Evolutionary conservation across 208 protist species (phyloP).

Genomic region (Trypanosoma mega): DNA sequence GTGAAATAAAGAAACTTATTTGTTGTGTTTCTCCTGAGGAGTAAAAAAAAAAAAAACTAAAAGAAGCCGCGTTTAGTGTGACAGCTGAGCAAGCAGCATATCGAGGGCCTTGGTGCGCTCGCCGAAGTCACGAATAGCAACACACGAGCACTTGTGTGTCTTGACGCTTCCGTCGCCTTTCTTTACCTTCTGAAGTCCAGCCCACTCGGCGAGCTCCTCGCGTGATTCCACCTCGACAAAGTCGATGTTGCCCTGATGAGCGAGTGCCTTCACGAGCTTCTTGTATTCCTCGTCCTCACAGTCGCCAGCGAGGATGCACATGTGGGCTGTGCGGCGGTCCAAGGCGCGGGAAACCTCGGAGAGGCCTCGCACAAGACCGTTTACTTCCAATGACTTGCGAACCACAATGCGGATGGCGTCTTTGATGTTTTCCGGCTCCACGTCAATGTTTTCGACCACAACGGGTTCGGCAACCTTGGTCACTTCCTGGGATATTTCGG

Average conservation of each 20-base stretch:
- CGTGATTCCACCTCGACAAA: slow-evolving; percentile 40
- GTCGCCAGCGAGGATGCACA: slow-evolving; percentile 46
- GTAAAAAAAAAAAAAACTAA: slow-evolving; percentile 20
- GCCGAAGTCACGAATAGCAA: slow-evolving; percentile 46
- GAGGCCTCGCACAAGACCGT: slow-evolving; percentile 46
- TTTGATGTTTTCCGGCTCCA: slow-evolving; percentile 39
- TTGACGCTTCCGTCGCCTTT: slow-evolving; percentile 36
- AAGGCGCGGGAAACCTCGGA: slow-evolving; percentile 43
- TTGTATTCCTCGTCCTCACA: slow-evolving; percentile 59
- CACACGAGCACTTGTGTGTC: slow-evolving; percentile 39
- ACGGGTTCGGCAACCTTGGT: slow-evolving; percentile 36
- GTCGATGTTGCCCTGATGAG: slow-evolving; percentile 36
- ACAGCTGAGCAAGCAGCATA: slow-evolving; percentile 32
- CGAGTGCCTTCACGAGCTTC: slow-evolving; percentile 45
- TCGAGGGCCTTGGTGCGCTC: slow-evolving; percentile 43
- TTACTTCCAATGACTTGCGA: slow-evolving; percentile 37
- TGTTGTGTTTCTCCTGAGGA: too few species aligned
- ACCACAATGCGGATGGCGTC: slow-evolving; percentile 45
- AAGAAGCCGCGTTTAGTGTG: slow-evolving; percentile 5
- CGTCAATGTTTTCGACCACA: slow-evolving; percentile 46
- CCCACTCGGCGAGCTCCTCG: slow-evolving; percentile 35
- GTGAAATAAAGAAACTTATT: too few species aligned
- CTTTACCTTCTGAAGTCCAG: slow-evolving; percentile 34
- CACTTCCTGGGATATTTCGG: slow-evolving; percentile 18
- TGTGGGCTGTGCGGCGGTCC: slow-evolving; percentile 40